phyloP scores from a whole-genome alignment of 768 basidiomycete genomes.

The Crucibulum laeve region DNA sequence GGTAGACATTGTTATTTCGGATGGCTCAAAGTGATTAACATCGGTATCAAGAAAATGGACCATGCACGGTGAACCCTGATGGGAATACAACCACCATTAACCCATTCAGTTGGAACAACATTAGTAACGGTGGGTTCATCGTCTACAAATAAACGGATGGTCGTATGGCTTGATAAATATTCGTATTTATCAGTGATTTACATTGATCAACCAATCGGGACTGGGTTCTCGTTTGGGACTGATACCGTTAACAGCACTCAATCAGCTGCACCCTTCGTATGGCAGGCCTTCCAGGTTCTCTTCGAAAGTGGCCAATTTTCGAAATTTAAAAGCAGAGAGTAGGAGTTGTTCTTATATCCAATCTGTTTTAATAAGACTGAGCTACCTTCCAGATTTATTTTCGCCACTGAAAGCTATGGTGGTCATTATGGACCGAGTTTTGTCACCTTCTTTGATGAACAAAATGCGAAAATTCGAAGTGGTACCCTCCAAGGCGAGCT shows the following conservation, averaged over 20 bases:
- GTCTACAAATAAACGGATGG: neutral
- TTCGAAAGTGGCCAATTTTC: slow-evolving; percentile 53
- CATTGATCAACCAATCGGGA: slow-evolving; percentile 66
- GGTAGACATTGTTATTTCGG: slow-evolving; percentile 23
- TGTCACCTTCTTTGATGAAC: slow-evolving; percentile 59
- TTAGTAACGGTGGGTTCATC: slow-evolving; percentile 52
- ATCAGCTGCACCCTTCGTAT: slow-evolving; percentile 52
- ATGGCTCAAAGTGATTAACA: neutral
- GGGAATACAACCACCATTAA: slow-evolving; percentile 49
- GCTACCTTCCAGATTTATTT: slow-evolving; percentile 42
- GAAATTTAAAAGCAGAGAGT: slow-evolving; percentile 52
- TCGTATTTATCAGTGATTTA: slow-evolving; percentile 53
- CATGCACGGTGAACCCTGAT: slow-evolving; percentile 56
- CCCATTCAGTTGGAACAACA: slow-evolving; percentile 67
- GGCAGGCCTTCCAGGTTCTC: slow-evolving; percentile 60
- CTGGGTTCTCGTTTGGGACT: slow-evolving; percentile 59
- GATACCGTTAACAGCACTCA: slow-evolving; percentile 55
- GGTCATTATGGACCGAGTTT: slow-evolving; percentile 66
- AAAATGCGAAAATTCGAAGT: slow-evolving; percentile 46
- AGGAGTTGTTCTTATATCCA: slow-evolving; percentile 9
- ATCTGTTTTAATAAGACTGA: neutral
- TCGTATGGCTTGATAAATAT: too few relatives aligned
- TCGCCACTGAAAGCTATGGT: slow-evolving; percentile 66
- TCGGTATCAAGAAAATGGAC: slow-evolving; percentile 53
- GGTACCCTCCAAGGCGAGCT: slow-evolving; percentile 43